phyloP scores from a whole-genome alignment of 768 basidiomycete genomes.

The Xerocomellus intermedius region DNA sequence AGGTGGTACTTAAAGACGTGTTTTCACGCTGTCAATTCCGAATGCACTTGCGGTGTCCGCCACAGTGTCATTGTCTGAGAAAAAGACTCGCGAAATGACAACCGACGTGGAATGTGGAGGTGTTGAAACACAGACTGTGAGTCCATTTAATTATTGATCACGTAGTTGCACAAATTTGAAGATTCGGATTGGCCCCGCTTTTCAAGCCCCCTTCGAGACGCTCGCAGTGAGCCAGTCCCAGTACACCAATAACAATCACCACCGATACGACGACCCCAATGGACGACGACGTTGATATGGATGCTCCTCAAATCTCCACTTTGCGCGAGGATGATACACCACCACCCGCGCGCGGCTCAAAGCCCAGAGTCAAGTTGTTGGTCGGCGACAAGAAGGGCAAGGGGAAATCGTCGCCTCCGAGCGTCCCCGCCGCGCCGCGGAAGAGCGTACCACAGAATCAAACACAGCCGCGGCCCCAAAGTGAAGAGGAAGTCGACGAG shows the following conservation, averaged over 20 bases:
- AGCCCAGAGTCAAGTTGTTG: conserved; percentile 50
- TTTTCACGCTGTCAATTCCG: background rate
- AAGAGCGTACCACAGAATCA: conserved; percentile 21
- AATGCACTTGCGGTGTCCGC: background rate
- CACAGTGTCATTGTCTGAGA: conserved; percentile 14
- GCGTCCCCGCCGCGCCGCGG: conserved; percentile 18
- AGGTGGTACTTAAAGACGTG: too few species aligned
- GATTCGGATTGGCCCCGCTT: background rate
- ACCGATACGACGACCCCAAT: conserved; percentile 15
- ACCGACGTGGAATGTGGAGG: background rate
- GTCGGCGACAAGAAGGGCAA: conserved; percentile 44
- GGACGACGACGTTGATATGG: conserved; percentile 59
- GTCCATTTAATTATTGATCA: background rate
- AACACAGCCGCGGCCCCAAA: conserved; percentile 18
- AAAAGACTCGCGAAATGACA: conserved; percentile 8
- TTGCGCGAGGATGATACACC: conserved; percentile 72
- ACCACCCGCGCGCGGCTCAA: conserved; percentile 47
- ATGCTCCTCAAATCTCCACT: conserved; percentile 80
- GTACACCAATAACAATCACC: background rate
- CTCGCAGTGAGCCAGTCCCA: background rate
- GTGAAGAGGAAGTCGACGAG: conserved; percentile 55
- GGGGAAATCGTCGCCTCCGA: conserved; percentile 35
- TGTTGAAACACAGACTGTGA: background rate
- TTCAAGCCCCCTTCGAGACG: background rate
- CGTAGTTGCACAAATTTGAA: background rate